phyloP scores from a whole-genome alignment of 2,329 filamentous ascomycete species.

The Nemania sp. region DNA sequence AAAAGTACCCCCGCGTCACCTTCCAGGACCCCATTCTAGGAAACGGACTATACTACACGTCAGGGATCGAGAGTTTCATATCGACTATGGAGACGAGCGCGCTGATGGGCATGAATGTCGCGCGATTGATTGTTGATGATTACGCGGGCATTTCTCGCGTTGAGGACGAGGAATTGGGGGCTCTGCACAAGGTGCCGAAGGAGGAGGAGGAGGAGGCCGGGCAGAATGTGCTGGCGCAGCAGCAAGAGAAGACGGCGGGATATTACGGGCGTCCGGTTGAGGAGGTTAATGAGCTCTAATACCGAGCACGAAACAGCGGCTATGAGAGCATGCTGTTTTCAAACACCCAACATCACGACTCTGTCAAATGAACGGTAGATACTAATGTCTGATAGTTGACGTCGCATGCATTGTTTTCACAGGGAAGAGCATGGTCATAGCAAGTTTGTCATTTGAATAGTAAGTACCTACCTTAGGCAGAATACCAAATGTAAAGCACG shows the following conservation, averaged over 20 bases:
- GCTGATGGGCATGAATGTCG: slow-evolving; percentile 86
- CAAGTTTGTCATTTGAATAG: too few relatives aligned
- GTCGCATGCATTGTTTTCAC: too few relatives aligned
- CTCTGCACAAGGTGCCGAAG: slow-evolving; percentile 1
- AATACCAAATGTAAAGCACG: too few relatives aligned
- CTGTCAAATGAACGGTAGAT: too few relatives aligned
- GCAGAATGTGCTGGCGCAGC: slow-evolving; percentile 15
- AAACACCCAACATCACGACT: too few relatives aligned
- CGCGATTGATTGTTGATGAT: slow-evolving; percentile 68
- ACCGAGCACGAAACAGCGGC: not conserved
- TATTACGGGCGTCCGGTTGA: not conserved
- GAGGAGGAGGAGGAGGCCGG: slow-evolving; percentile 19
- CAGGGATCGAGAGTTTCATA: slow-evolving; percentile 88
- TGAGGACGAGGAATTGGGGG: slow-evolving; percentile 4
- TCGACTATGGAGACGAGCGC: slow-evolving; percentile 97
- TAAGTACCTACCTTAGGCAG: too few relatives aligned
- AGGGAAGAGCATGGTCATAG: too few relatives aligned
- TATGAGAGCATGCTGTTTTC: too few relatives aligned
- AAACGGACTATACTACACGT: slow-evolving; percentile 69
- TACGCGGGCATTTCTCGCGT: slow-evolving; percentile 36
- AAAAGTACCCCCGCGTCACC: slow-evolving; percentile 78
- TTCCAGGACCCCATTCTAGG: slow-evolving; percentile 81
- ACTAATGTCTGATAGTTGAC: too few relatives aligned
- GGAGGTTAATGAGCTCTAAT: slow-evolving; percentile 13
- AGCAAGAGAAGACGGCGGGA: slow-evolving; percentile 3